Conservation (phyloP, 768 basidiomycete genomes). For the Exsudoporus frostii region DNA sequence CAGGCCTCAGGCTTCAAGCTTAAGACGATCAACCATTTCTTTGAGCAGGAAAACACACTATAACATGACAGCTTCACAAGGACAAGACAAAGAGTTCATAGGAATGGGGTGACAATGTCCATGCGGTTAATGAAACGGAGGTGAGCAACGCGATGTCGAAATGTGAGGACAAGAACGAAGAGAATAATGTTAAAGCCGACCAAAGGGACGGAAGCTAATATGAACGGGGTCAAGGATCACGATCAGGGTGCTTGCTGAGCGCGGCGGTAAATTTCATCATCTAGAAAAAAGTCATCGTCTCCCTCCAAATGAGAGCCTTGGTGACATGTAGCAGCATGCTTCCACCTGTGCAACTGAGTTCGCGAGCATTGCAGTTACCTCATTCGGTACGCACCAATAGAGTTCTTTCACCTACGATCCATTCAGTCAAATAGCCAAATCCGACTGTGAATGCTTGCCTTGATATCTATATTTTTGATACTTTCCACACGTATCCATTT, state of each 20-base stretch:
- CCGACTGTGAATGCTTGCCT: slow-evolving; percentile 39
- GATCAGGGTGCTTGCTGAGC: slow-evolving; percentile 15
- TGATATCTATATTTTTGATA: slow-evolving; percentile 68
- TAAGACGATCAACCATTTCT: neutral
- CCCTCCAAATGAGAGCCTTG: slow-evolving; percentile 52
- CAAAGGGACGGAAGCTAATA: neutral
- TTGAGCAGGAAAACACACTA: neutral
- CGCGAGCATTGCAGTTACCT: neutral
- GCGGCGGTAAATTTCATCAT: slow-evolving; percentile 44
- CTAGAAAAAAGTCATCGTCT: slow-evolving; percentile 55
- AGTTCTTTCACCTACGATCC: slow-evolving; percentile 61
- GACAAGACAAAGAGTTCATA: neutral
- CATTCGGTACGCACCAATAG: slow-evolving; percentile 57
- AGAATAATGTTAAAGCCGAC: slow-evolving; percentile 8
- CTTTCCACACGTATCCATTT: slow-evolving; percentile 74
- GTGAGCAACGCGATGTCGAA: slow-evolving; percentile 11
- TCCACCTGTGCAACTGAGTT: slow-evolving; percentile 54
- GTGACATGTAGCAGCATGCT: slow-evolving; percentile 80
- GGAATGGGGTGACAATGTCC: neutral
- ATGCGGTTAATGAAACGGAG: slow-evolving; percentile 13
- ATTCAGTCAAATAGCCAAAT: neutral
- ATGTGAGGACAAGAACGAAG: slow-evolving; percentile 3
- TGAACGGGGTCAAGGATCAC: neutral
- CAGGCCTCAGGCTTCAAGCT: no score
- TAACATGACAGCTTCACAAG: slow-evolving; percentile 3